Base-by-base conservation (phyloP, 164 flowering plant genomes). In the Aristolochia fimbriata region DNA sequence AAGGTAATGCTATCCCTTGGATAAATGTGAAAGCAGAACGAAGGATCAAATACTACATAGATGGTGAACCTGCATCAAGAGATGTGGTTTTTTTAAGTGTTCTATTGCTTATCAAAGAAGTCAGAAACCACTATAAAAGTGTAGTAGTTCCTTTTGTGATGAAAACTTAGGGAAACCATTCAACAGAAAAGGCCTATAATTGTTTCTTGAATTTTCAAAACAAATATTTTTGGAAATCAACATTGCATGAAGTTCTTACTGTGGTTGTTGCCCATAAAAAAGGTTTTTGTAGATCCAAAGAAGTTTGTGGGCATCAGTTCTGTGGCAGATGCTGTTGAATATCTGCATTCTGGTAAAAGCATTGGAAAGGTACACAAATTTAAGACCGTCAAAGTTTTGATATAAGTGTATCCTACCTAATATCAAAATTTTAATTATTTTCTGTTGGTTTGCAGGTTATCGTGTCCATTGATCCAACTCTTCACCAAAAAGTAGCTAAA, bases 321-420 rank as follows among this genome's bases (percentile, higher is more conserved):
- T 52, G 96, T 93, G 58, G 83, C 91, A 60, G 96, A 87, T 79
- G 98, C 98, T 24, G 98, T 93, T 55, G 97, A 93, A 68, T 78
- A 93, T 74, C 97, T 93, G 60, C 97, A 93, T 77, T 89, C 98
- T 57, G 98, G 98, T 59, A 83, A 80, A 83, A 93, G 97, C 69
- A 73, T 78, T 45, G 98, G 98, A 65, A 93, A 93, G 98, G 98
- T 93, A 77, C 59, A 59, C 15, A 15, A 16, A 56, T 49, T 19
- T 55, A 20, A 20, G 43, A 63, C 31, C 2, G 14, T 15, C 15
- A 45, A 13, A 16, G 24, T 24, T 59, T 27, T 27, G 30, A 27
- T 27, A 27, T 27, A 27, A 27, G 12, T 41, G 19, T 62, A 45
- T 8, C 30, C 17, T n/a, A 27, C 15, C 5, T 47, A 4, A 16